phyloP scores from a whole-genome alignment of 495 filamentous ascomycete genomes.

The Hypoxylon lenormandii region DNA sequence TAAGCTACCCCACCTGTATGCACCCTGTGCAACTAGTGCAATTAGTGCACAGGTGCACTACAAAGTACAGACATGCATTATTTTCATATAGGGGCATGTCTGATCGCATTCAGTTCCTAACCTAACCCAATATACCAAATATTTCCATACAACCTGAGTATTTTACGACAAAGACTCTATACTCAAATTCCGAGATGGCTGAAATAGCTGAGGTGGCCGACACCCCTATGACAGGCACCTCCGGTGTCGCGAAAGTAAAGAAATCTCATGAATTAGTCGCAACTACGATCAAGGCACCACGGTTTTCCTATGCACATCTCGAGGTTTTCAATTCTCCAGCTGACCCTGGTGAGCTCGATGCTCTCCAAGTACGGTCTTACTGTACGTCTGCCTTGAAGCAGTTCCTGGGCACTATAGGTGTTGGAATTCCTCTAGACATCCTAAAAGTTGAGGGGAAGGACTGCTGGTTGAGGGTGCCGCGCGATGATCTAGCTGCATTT shows the following conservation, averaged over 20 bases:
- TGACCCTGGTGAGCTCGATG: slow-evolving; percentile 66
- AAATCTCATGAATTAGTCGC: slow-evolving; percentile 54
- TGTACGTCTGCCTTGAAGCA: slow-evolving; percentile 78
- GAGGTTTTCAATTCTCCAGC: slow-evolving; percentile 40
- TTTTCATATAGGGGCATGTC: too few species aligned
- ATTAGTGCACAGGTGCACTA: too few species aligned
- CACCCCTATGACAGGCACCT: slow-evolving; percentile 23
- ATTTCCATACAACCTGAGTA: too few species aligned
- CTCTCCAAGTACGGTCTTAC: slow-evolving; percentile 77
- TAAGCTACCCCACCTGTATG: too few species aligned
- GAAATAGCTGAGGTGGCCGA: slow-evolving; percentile 40
- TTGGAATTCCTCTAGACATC: slow-evolving; percentile 83
- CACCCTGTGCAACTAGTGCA: too few species aligned
- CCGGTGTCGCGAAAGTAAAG: slow-evolving; percentile 22
- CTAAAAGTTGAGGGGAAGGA: slow-evolving; percentile 69
- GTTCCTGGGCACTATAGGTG: slow-evolving; percentile 82
- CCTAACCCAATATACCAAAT: too few species aligned
- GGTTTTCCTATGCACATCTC: slow-evolving; percentile 60
- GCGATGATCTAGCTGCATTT: slow-evolving; percentile 70
- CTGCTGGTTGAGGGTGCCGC: slow-evolving; percentile 80
- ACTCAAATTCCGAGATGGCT: not conserved
- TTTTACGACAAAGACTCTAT: too few species aligned
- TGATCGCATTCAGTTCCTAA: too few species aligned
- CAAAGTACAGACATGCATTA: too few species aligned
- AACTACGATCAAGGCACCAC: slow-evolving; percentile 53